Conservation (phyloP, 345 rosid species). For the Conringia planisiliqua region DNA sequence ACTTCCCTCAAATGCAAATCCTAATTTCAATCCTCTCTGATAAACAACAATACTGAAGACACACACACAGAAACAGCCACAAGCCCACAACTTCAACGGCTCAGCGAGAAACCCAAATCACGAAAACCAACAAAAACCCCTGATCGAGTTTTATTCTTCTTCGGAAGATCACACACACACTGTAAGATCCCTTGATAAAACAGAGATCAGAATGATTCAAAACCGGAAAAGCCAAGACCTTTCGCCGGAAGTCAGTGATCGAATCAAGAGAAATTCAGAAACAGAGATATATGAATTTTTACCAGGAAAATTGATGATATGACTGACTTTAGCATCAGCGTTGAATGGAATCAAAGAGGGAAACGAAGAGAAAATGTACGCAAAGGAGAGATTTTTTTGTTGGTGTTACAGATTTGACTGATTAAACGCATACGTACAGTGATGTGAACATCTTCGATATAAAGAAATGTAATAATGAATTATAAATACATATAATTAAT, state of each 20-base stretch:
- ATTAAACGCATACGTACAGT: slow-evolving; percentile 19
- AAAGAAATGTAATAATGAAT: not conserved
- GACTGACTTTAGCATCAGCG: not conserved
- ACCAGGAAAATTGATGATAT: not conserved
- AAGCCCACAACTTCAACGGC: not conserved
- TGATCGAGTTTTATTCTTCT: not conserved
- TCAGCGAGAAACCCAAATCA: not conserved
- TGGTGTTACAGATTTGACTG: slow-evolving; percentile 26
- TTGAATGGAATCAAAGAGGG: not conserved
- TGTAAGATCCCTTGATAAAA: not conserved
- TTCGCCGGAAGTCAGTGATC: slow-evolving; percentile 7
- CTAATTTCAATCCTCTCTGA: not conserved
- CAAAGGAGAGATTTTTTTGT: not conserved
- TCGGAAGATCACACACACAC: not conserved
- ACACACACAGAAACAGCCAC: not conserved
- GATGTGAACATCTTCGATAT: slow-evolving; percentile 13
- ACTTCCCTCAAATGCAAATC: not conserved
- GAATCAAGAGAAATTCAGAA: not conserved
- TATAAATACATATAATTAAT: not conserved
- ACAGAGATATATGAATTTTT: too few relatives aligned
- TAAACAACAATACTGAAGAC: not conserved
- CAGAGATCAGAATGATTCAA: slow-evolving; percentile 6
- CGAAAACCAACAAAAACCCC: not conserved
- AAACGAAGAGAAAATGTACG: not conserved
- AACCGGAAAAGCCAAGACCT: slow-evolving; percentile 15